Evolutionary conservation across 371 early-diverging fungal genomes (phyloP), one percentile per base, ranked within the genome.

Genomic region (Coemansia sp.): DNA sequence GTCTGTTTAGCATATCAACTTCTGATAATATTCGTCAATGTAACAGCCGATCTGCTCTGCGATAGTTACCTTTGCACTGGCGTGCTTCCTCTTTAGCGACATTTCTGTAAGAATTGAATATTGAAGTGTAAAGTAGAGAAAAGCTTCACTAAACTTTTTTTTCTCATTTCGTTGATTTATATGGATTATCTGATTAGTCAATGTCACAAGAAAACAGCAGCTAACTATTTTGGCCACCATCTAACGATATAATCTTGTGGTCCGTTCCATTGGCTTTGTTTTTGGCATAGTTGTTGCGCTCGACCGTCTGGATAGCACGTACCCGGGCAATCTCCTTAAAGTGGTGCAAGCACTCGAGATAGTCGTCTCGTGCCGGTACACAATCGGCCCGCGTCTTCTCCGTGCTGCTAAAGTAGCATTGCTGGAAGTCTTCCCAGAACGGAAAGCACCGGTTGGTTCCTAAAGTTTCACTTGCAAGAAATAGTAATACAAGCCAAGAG

Each of bases 361-460:
- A 92, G 74, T 92, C 92, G 64, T 91, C 91, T 64, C 86, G 86
- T 72, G 89, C 87, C 40, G 84, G 83, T 48, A 85, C 77, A 80
- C 92, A 92, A 71, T 91, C 88, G 59, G 86, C 83, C 62, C 87
- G 90, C 51, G 82, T 79, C 79, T 89, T 87, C 66, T 88, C 88
- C 67, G 84, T 82, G 71, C 88, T 90, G 66, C 26, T 60, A 51
- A 72, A 69, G 68, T 89, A 90, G 83, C 92, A 92, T 80, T 92
- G 91, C 84, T 87, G 85, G 80, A 90, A 90, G 81, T 92, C 92
- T 79, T 91, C 91, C 92, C 92, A 92, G 77, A 87, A 87, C 62
- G 88, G 86, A 81, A 89, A 90, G 83, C 92, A 92, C 65, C 92
- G 88, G 77, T 87, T 87, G 82, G 89, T 90, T 80, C 91, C 91